Base-by-base conservation (phyloP, 2,329 filamentous ascomycete genomes). In the Pseudocercospora ulei region DNA sequence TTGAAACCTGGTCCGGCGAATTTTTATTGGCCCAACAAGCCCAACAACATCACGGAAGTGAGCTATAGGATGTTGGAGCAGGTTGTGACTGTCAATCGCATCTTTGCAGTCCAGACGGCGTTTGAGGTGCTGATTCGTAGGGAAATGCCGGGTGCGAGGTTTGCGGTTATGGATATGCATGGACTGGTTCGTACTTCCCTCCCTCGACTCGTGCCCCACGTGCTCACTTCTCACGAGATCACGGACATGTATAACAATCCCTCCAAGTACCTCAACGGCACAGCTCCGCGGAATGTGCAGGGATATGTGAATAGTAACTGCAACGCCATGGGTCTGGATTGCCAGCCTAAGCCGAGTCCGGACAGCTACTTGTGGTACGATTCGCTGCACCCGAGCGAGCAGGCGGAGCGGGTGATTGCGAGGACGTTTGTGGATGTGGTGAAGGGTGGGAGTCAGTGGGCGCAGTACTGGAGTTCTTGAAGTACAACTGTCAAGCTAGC, bases 341-440 rank as follows among this genome's bases (percentile, higher is more conserved):
- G 69, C 47, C 52, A 62, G 40, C 62, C 63, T 23, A 48, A 59
- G 8, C 40, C 65, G 3, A 64, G 66, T 20, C 59, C 66, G 20
- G 72, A 80, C 48, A 76, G 72, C 29, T 87, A 73, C 56, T 49
- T 84, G 56, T 87, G 81, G 79, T 82, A 69, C 51, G 81, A 88
- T 60, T 72, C 77, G 55, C 58, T 87, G 55, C 82, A 88, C 63
- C 80, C 80, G 0, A 77, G 75, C 18, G 69, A 76, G 60, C 72
- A 74, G 60, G 71, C 77, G 5, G 70, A 75, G 59, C 63, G 71
- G 52, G 63, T 69, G 27, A 66, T 78, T 35, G 75, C 73, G 11
- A 62, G 60, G 42, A 68, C 73, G 40, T 78, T 78, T 56, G 60
- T 72, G 3, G 64, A 67, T 20, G 67, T 76, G 1, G 58, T 78